Conservation (phyloP, 2,329 filamentous ascomycete species). For the Aspergillus candidus region DNA sequence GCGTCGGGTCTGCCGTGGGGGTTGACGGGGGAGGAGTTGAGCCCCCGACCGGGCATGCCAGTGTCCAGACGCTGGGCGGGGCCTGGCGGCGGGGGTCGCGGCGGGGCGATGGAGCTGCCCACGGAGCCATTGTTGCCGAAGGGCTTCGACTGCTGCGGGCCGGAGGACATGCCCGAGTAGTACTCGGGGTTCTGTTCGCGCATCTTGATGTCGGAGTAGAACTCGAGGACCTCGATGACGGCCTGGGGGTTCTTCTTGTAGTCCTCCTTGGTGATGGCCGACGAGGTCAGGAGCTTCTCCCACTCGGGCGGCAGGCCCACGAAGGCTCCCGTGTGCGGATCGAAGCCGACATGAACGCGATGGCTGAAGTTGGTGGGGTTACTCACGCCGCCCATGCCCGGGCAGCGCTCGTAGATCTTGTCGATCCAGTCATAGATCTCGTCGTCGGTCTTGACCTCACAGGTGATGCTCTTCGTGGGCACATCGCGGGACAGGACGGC, state of each 20-base stretch:
- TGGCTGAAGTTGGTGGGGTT: constrained; percentile 98
- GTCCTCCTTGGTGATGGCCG: constrained; percentile 96
- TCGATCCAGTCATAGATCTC: constrained; percentile 99
- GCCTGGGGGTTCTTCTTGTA: constrained; percentile 94
- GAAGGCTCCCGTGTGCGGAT: constrained; percentile 90
- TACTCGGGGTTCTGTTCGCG: constrained; percentile 57
- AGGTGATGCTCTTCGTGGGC: constrained; percentile 74
- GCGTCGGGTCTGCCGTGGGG: constrained; percentile 51
- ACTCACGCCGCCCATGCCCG: constrained; percentile 95
- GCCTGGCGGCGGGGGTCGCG: constrained; percentile 57
- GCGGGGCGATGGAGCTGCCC: constrained; percentile 58
- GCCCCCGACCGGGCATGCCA: constrained; percentile 33
- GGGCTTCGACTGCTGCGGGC: constrained; percentile 48
- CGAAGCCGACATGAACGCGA: constrained; percentile 94
- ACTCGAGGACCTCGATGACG: constrained; percentile 60
- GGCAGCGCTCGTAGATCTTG: constrained; percentile 92
- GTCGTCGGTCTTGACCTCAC: constrained; percentile 90
- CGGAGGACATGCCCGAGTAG: constrained; percentile 56
- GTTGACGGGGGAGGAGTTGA: constrained; percentile 28
- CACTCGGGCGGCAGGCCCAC: constrained; percentile 91
- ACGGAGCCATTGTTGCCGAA: constrained; percentile 49
- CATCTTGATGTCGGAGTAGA: constrained; percentile 64
- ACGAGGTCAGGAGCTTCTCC: constrained; percentile 93
- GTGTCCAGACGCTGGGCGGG: constrained; percentile 41
- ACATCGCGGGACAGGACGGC: constrained; percentile 75